phyloP scores from a whole-genome alignment of 495 filamentous ascomycete genomes.

The Astrothelium macrocarpum region DNA sequence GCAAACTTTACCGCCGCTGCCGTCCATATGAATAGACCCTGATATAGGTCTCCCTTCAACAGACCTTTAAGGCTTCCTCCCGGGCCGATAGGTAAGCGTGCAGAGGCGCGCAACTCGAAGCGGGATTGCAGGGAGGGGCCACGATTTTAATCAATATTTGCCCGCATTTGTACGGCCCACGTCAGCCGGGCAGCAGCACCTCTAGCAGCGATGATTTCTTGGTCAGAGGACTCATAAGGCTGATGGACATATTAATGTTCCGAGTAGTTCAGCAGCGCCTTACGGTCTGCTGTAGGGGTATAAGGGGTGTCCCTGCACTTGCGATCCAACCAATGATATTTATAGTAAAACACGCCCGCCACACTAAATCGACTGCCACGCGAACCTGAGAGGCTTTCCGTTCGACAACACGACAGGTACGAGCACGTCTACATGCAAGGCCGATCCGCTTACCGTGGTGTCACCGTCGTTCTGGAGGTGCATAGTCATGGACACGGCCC shows the following conservation, averaged over 20 bases:
- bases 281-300: background rate
- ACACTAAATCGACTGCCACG: background rate
- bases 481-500: too few relatives aligned
- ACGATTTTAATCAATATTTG: background rate
- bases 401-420: background rate
- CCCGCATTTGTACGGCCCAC: background rate
- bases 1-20: background rate
- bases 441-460: background rate
- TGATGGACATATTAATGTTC: constrained; percentile 3
- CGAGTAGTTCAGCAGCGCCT: background rate
- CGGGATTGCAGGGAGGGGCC: background rate
- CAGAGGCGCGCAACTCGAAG: background rate
- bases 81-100: background rate
- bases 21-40: background rate
- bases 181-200: background rate
- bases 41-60: background rate
- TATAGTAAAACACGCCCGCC: background rate
- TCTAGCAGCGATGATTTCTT: background rate
- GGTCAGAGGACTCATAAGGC: background rate
- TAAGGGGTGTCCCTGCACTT: background rate
- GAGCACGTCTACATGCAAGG: background rate
- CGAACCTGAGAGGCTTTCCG: background rate
- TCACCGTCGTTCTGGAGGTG: background rate
- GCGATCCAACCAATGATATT: constrained; percentile 1
- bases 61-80: background rate